A percentile compares a stretch with the other conserved stretches of the same genome.
These are phyloP conservation scores for Scortechinia acanthostroma DNA, from an alignment of 2,329 filamentous ascomycete genomes.

Conservation along the genomic window DNA sequence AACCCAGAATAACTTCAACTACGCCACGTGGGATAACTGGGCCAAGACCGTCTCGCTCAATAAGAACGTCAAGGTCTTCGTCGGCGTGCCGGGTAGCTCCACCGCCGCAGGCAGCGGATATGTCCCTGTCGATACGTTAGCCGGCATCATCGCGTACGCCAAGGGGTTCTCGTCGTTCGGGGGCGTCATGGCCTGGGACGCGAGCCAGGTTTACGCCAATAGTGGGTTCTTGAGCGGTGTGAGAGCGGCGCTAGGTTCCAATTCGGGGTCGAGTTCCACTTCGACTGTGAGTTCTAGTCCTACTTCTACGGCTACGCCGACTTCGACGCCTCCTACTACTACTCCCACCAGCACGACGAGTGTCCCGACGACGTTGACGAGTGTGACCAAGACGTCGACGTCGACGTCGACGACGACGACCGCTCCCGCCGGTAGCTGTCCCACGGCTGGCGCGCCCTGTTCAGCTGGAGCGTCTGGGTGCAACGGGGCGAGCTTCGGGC, in stretches of 20 bases:
- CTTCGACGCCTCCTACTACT: too few species aligned
- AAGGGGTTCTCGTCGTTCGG: slow-evolving; percentile 52
- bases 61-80: slow-evolving; percentile 54
- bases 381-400: too few species aligned
- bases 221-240: slow-evolving; percentile 41
- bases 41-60: slow-evolving; percentile 39
- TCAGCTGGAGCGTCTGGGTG: too few species aligned
- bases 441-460: slow-evolving; percentile 4
- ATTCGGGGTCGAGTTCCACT: too few species aligned
- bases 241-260: slow-evolving; percentile 23
- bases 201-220: slow-evolving; percentile 51
- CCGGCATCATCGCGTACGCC: slow-evolving; percentile 40
- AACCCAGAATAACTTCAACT: slow-evolving; percentile 47
- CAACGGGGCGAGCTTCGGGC: too few species aligned
- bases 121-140: slow-evolving; percentile 32
- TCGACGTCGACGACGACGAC: too few species aligned
- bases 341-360: too few species aligned
- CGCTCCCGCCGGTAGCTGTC: too few species aligned
- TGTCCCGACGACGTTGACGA: too few species aligned
- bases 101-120: slow-evolving; percentile 47
- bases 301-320: too few species aligned
- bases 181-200: slow-evolving; percentile 67
- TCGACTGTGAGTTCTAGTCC: too few species aligned
- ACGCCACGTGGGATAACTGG: slow-evolving; percentile 59
- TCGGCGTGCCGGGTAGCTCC: slow-evolving; percentile 49